Base-by-base conservation (phyloP, 2,329 filamentous ascomycete species). In the Aschersonia sp. region DNA sequence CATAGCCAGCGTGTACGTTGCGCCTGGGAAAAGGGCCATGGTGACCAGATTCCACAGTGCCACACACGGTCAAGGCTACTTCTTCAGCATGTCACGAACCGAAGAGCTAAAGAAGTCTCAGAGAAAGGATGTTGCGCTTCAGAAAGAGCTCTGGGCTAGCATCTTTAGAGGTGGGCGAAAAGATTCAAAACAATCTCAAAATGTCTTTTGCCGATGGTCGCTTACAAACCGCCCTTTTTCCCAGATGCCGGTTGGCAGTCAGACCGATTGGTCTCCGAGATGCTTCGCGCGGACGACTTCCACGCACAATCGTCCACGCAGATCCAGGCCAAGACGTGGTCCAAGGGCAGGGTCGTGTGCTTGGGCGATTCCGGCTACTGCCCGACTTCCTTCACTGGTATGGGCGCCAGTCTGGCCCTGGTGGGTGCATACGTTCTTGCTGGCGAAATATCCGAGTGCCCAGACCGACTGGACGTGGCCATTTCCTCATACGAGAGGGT, bases 361-460 rank as follows among this genome's bases (percentile, higher is more conserved):
- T 46, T 76, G 0, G 73, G 72, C 5, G 73, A 78, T 50, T 69
- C 74, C n/a, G 71, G 60, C 2, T 70, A 69, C 52, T 67, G 63
- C 30, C 69, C 70, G 0, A 68, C 68, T 0, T 65, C 67, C 3
- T 52, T 69, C 6, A 70, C 69, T 0, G 73, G 73, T 0, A 67
- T 72, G 61, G 72, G 72, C 12, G 73, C 70, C 2, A 67, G 63
- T 3, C 52, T 66, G 4, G 68, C 68, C 2, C 51, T 76, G 30
- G 55, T 67, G 1, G 67, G 68, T 2, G 74, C 71, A 1, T 76
- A 76, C 52, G 60, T 72, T 0, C 63, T 78, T 1, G 73, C 73
- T 1, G 46, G 46, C 4, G 46, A 48, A 30, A 48, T 48, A 5
- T 14, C 42, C 2, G 8, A 12, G 42, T 32, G 11, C 9, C 46